Conservation (phyloP, 2,329 filamentous ascomycete species). For the Pyrenophora teres region DNA sequence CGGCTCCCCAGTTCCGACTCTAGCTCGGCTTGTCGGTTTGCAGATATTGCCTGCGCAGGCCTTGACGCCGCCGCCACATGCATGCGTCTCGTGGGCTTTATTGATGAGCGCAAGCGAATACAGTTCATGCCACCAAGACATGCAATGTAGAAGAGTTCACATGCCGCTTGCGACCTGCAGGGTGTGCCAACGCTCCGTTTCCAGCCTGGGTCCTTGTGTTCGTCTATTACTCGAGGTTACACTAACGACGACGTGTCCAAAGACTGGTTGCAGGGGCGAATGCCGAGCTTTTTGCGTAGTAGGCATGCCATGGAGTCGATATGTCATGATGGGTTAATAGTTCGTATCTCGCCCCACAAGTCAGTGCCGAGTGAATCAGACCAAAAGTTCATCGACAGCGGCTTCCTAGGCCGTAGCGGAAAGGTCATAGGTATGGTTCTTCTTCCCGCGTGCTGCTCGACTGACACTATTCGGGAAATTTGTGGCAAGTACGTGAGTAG, state of each 20-base stretch:
- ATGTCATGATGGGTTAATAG: too few relatives aligned
- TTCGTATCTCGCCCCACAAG: too few relatives aligned
- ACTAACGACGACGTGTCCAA: not conserved
- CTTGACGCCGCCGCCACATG: slow-evolving; percentile 3
- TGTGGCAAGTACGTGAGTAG: not conserved
- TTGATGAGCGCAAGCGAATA: slow-evolving; percentile 12
- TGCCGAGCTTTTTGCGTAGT: not conserved
- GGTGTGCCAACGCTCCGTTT: slow-evolving; percentile 7
- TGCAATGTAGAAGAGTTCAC: slow-evolving; percentile 5
- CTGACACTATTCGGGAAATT: not conserved
- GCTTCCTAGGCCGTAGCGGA: not conserved
- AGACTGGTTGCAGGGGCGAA: not conserved
- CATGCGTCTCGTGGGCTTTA: slow-evolving; percentile 12
- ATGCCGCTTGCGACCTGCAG: not conserved
- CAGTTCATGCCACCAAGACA: slow-evolving; percentile 5
- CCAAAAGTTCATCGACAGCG: not conserved
- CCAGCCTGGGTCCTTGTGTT: not conserved
- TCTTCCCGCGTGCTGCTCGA: not conserved
- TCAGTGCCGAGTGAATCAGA: too few relatives aligned
- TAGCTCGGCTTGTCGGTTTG: slow-evolving; percentile 18
- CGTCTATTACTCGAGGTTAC: not conserved
- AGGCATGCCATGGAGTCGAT: too few relatives aligned
- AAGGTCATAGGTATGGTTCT: not conserved
- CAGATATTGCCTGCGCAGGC: slow-evolving; percentile 31
- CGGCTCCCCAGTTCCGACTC: slow-evolving; percentile 29